These are phyloP conservation scores for Scolecobasidium constrictum DNA, from an alignment of 2,329 filamentous ascomycete genomes.

Conservation along the genomic window DNA sequence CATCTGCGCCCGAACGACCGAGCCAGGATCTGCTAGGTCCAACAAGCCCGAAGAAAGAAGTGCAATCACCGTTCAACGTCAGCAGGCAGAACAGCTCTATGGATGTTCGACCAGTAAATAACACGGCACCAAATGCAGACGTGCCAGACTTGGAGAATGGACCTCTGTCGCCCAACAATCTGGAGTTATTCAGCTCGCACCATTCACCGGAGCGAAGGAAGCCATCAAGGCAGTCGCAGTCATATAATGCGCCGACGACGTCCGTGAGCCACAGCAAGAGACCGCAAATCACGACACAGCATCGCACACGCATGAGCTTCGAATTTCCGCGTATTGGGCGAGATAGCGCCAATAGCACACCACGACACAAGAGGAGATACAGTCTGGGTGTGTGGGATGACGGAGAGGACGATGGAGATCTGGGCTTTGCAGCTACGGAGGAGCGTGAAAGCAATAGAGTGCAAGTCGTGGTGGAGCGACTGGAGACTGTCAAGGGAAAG, in stretches of 20 bases:
- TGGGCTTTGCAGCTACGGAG: conserved; percentile 88
- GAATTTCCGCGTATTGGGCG: conserved; percentile 23
- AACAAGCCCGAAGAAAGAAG: conserved; percentile 41
- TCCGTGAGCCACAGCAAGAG: not conserved
- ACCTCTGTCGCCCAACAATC: conserved; percentile 13
- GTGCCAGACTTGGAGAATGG: not conserved
- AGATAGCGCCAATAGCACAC: conserved; percentile 6
- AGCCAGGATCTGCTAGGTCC: conserved; percentile 60
- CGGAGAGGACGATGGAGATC: conserved; percentile 80
- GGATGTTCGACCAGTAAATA: not conserved
- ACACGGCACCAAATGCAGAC: not conserved
- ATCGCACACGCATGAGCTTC: conserved; percentile 29
- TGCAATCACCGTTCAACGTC: conserved; percentile 10
- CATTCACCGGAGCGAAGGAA: not conserved
- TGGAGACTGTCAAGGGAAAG: conserved; percentile 90
- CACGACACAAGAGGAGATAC: conserved; percentile 32
- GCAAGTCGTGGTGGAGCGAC: conserved; percentile 91
- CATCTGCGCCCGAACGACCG: conserved; percentile 41
- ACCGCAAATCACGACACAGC: not conserved
- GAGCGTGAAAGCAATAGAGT: conserved; percentile 85
- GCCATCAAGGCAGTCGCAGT: not conserved
- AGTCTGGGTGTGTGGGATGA: conserved; percentile 27
- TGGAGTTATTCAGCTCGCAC: conserved; percentile 8
- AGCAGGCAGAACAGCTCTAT: conserved; percentile 2
- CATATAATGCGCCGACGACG: not conserved